Conservation (phyloP, 148 eudicot genomes). For the Talinum fruticosum region DNA sequence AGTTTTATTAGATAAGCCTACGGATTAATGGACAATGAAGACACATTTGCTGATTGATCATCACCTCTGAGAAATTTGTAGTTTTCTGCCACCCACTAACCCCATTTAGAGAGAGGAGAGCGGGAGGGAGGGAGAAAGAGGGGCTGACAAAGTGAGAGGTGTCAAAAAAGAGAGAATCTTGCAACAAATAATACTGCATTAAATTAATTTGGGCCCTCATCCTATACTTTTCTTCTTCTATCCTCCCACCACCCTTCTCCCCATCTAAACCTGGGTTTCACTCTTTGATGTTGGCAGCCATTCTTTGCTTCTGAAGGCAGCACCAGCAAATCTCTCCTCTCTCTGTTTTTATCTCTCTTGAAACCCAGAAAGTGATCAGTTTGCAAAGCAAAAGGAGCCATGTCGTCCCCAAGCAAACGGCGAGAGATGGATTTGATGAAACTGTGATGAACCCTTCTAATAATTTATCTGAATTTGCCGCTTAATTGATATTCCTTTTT, state of each 20-base stretch:
- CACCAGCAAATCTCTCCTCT: neutral
- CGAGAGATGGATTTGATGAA: slow-evolving; percentile 98
- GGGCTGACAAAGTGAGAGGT: slow-evolving; percentile 9
- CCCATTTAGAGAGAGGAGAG: neutral
- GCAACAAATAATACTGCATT: slow-evolving; percentile 15
- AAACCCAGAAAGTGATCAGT: slow-evolving; percentile 6
- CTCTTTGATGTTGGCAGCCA: slow-evolving; percentile 19
- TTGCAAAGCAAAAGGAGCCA: slow-evolving; percentile 26
- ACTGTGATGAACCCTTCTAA: slow-evolving; percentile 47
- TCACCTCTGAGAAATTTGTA: neutral
- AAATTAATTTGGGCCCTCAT: slow-evolving; percentile 15
- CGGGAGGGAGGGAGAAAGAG: neutral
- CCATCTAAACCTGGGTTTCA: slow-evolving; percentile 10
- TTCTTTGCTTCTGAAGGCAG: slow-evolving; percentile 20
- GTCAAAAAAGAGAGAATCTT: slow-evolving; percentile 25
- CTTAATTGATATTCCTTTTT: neutral
- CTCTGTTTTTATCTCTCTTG: slow-evolving; percentile 1
- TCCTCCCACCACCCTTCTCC: neutral
- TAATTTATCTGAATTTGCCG: neutral
- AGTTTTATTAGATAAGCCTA: slow-evolving; percentile 19
- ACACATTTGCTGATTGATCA: neutral
- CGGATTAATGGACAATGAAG: neutral
- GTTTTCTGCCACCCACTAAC: slow-evolving; percentile 8
- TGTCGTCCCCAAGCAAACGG: slow-evolving; percentile 99
- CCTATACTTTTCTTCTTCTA: neutral